Base-by-base conservation (phyloP, 768 basidiomycete genomes). In the Naganishia friedmannii region DNA sequence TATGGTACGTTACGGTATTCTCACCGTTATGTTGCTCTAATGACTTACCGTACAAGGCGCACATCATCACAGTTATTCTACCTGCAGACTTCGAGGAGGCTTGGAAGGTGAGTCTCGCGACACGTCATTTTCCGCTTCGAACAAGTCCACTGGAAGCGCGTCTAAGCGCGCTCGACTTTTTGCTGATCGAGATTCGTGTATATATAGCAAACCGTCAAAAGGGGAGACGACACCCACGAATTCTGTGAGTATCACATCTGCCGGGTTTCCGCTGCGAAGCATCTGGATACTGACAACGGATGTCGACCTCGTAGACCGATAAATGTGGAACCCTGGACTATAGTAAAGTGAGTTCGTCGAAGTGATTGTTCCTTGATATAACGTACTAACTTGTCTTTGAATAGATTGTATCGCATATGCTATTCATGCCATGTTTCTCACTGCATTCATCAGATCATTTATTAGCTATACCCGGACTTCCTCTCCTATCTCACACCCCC, bases 71-170 rank as follows among this genome's bases (percentile, higher is more conserved):
- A 63, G 87, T 99, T 55, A 94, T 99, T 78, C 84, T 98, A 26
- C 95, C 96, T 0, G 87, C 90, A 17, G 96, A 99, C 86, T 98
- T 99, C 77, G 96, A 99, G 80, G 95, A 98, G 82, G 93, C 93
- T 79, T 99, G 94, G 94, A 98, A 97, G 86, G 93, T 95, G 74
- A 77, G 91, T 87, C 86, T 73, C 89, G 88, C 84, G 74, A 74
- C 74, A 72, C 58, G 69, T 70, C 69, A 60, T 65, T 55, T 42
- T 13, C 56, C 42, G 23, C 53, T 31, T 19, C 53, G 5, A 17
- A 45, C 8, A 17, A 23, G 21, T 53, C 39, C 28, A 31, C 6
- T 32, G 23, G 48, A 69, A 69, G 68, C 68, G 68, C 68, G 53
- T 2, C 12, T n/a, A 37, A 28, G 55, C 39, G 46, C 68, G 54